Evolutionary conservation across 2,329 filamentous ascomycete genomes (phyloP), one percentile per base, ranked within the genome.

Genomic region (Xylaria sp.): DNA sequence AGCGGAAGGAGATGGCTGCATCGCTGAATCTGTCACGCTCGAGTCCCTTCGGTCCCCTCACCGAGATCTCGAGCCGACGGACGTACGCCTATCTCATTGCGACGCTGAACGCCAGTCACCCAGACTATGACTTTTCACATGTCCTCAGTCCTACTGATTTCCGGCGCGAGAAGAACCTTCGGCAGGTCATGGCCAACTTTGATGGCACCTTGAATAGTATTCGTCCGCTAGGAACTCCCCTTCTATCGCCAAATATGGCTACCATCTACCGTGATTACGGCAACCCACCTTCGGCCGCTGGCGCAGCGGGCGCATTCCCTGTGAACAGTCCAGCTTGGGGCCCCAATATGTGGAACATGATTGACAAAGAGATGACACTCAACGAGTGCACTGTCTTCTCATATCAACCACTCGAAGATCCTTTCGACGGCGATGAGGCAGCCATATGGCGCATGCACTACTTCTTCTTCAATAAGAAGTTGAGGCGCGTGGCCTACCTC

Each of bases 51-150:
- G 94, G 94, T 16, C 89, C 90, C 13, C 82, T 99, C 60, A 92
- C 90, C 62, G 90, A 97, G 69, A 85, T 92, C 54, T 90, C 90
- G 52, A 94, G 91, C 71, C 89, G 94, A 44, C 87, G 93, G 66
- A 96, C 91, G 0, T 97, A 96, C 75, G 92, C 94, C 50, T 97
- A 97, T 74, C 78, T 99, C 55, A 97, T 99, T 67, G 94, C 94
- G 44, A 97, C 93, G 0, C 80, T 99, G 42, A 99, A 99, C 71
- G 94, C 94, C 4, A 96, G 91, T 60, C 93, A 99, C 76, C 87
- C 90, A 1, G 91, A 99, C 75, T 97, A 99, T 74, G 94, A 99
- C 75, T 99, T 99, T 76, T 96, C 92, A 1, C 89, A 96, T 71
- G 88, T 94, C 39, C 80, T 97, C 60, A 87, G 92, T 44, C 92